These are phyloP conservation scores for Phaffia rhodozyma DNA, from an alignment of 1,284 basidiomycete species.

Conservation along the genomic window DNA sequence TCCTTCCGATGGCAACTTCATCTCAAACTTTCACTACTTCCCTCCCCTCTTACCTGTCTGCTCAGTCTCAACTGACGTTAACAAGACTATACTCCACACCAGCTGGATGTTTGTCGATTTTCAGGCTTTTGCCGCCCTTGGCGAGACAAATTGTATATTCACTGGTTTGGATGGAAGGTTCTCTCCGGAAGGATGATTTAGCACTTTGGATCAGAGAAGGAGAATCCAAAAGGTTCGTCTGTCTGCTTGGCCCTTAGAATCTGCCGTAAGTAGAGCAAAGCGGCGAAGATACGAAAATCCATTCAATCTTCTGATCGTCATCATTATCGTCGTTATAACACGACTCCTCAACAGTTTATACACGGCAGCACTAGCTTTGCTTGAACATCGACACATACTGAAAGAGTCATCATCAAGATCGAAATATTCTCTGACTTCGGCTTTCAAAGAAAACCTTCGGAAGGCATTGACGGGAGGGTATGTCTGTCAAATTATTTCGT, in stretches of 20 bases:
- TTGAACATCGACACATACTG: constrained; percentile 63
- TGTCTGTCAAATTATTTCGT: constrained; percentile 27
- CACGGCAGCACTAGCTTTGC: constrained; percentile 19
- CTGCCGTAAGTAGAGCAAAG: constrained; percentile 19
- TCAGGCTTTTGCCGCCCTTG: constrained; percentile 67
- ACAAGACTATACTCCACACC: constrained; percentile 14
- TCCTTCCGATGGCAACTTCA: neutral
- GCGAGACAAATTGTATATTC: constrained; percentile 87
- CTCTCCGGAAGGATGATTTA: constrained; percentile 58
- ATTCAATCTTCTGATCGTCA: neutral
- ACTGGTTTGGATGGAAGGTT: constrained; percentile 76
- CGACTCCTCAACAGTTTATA: neutral
- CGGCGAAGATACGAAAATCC: constrained; percentile 20
- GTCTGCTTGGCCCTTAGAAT: neutral
- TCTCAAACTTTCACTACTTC: constrained; percentile 3
- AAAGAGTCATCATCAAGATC: constrained; percentile 41
- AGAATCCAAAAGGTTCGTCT: constrained; percentile 53
- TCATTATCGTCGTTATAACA: neutral
- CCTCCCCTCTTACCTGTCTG: constrained; percentile 16
- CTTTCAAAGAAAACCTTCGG: constrained; percentile 66
- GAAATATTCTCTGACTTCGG: constrained; percentile 56
- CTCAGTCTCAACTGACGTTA: constrained; percentile 9
- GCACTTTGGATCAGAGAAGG: constrained; percentile 67
- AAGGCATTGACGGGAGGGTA: constrained; percentile 89
- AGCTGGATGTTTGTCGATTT: constrained; percentile 16